Evolutionary conservation across 2,329 filamentous ascomycete species (phyloP), one percentile per base, ranked within the genome.

Genomic region (Nothopassalora personata): DNA sequence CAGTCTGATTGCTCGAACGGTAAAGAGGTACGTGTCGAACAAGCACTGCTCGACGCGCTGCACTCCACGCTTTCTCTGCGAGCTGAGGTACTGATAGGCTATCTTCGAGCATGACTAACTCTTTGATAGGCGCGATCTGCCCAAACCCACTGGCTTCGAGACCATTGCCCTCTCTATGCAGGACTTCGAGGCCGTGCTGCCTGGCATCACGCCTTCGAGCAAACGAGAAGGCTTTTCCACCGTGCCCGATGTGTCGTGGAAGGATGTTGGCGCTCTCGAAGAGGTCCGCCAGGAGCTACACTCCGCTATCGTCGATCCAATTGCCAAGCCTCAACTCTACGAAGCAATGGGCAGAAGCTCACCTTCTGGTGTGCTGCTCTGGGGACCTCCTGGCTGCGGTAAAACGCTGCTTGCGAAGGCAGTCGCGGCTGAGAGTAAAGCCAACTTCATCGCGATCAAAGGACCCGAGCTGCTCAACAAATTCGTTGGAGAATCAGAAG

Each of bases 361-460:
- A 0, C 89, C 91, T 0, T 89, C 90, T 0, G 94, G 94, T 15
- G 91, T 97, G 3, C 81, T 99, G 0, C 89, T 99, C 56, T 99
- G 93, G 91, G 94, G 94, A 0, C 94, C 94, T 0, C 94, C 94
- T 0, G 94, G 94, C 6, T 99, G 94, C 73, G 94, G 94, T 68
- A 99, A 99, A 74, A 99, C 94, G 0, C 83, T 99, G 1, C 85
- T 99, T 1, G 94, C 94, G 18, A 97, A 97, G 76, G 94, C 94
- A 3, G 91, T 97, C 4, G 94, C 94, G 57, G 96, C 96, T 73
- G 91, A 96, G 72, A 92, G 89, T 7, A 91, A 93, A 73, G 94
- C 94, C 51, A 97, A 96, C 75, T 99, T 99, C 79, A 99, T 99
- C 75, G 91, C 91, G 54, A 91, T 99, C 75, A 97, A 97, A 75